A percentile compares a stretch with the other conserved stretches of the same genome.
These are phyloP conservation scores for Hemileia vastatrix DNA, from an alignment of 1,284 basidiomycete genomes.

Conservation along the genomic window DNA sequence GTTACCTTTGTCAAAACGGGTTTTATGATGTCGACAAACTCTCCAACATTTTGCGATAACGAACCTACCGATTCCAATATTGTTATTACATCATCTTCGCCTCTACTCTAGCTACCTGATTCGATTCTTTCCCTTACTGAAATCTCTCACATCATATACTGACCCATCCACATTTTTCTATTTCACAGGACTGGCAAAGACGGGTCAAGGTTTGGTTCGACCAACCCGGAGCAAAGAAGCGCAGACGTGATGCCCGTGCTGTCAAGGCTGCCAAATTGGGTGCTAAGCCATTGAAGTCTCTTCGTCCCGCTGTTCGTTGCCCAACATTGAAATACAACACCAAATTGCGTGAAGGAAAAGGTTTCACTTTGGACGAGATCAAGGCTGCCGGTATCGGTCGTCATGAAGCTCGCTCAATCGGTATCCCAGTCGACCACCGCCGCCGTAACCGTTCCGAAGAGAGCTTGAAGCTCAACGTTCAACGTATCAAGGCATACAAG, in stretches of 20 bases:
- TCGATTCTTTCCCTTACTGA: no score
- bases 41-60: no score
- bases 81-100: no score
- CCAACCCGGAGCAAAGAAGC: constrained; percentile 96
- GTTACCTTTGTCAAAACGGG: no score
- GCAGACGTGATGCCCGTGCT: constrained; percentile 83
- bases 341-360: constrained; percentile 91
- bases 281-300: constrained; percentile 78
- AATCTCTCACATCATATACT: no score
- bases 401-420: constrained; percentile 86
- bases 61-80: no score
- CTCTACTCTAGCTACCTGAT: no score
- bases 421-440: constrained; percentile 94
- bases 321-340: constrained; percentile 98
- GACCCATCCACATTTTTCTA: no score
- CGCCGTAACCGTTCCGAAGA: constrained; percentile 90
- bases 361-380: constrained; percentile 88
- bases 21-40: no score
- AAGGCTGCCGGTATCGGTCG: constrained; percentile 90
- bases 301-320: constrained; percentile 92
- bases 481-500: constrained; percentile 90
- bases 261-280: constrained; percentile 84
- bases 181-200: constrained; percentile 49
- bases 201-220: constrained; percentile 95
- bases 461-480: constrained; percentile 89